phyloP scores from a whole-genome alignment of 106 monocot species.

The Dioscorea alata region DNA sequence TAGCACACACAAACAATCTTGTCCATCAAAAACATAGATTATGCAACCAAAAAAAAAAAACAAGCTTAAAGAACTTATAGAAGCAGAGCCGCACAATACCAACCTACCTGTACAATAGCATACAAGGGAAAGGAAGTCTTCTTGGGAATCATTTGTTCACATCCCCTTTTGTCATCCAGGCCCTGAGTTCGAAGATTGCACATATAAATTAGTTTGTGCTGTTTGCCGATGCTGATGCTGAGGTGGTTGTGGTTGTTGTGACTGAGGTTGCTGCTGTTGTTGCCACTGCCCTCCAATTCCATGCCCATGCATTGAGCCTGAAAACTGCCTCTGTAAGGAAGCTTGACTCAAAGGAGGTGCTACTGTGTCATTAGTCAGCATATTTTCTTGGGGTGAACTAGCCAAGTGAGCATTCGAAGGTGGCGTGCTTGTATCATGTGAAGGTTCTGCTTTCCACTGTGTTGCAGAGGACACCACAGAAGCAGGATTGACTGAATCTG shows the following conservation, averaged over 20 bases:
- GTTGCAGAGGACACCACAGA: constrained; percentile 23
- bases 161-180: constrained; percentile 27
- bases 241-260: constrained; percentile 22
- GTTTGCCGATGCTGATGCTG: constrained; percentile 23
- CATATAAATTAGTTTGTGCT: constrained; percentile 31
- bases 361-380: constrained; percentile 28
- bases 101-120: constrained; percentile 31
- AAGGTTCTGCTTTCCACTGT: constrained; percentile 54
- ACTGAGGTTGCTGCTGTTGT: constrained; percentile 28
- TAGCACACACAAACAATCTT: neutral
- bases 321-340: constrained; percentile 34
- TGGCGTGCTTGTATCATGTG: constrained; percentile 26
- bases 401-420: constrained; percentile 17
- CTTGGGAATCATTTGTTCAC: neutral
- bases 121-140: constrained; percentile 1
- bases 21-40: neutral
- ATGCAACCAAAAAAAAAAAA: neutral
- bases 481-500: constrained; percentile 32
- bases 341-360: constrained; percentile 30
- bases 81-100: neutral
- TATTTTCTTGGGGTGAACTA: constrained; percentile 29
- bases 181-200: constrained; percentile 40
- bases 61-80: neutral
- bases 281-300: constrained; percentile 51
- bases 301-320: constrained; percentile 50